Conservation (phyloP, 2,329 filamentous ascomycete genomes). For the Chaetomium strumarium region DNA sequence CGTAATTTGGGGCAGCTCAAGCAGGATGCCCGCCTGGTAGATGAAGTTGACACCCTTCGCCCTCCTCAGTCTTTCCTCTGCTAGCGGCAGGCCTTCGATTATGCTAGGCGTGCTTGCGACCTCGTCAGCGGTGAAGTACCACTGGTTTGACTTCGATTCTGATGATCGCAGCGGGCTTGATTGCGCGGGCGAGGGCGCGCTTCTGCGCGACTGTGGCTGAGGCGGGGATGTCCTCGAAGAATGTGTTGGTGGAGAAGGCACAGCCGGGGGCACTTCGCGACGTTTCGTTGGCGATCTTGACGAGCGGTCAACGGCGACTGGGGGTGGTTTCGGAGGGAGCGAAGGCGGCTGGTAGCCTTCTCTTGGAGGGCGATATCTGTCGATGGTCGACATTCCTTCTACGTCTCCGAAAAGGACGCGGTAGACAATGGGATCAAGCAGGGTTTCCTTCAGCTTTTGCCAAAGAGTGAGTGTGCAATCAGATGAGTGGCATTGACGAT, state of each 20-base stretch:
- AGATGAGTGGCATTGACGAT: conserved; percentile 4
- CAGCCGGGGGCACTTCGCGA: conserved; percentile 55
- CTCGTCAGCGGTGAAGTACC: conserved; percentile 84
- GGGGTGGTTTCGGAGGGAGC: conserved; percentile 33
- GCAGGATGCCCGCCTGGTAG: conserved; percentile 83
- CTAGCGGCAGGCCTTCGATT: conserved; percentile 68
- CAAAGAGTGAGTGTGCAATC: not conserved
- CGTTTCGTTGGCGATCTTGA: conserved; percentile 47
- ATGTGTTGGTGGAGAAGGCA: conserved; percentile 54
- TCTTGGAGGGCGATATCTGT: conserved; percentile 11
- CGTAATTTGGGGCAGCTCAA: conserved; percentile 87
- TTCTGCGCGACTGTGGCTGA: conserved; percentile 39
- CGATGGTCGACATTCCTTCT: conserved; percentile 12
- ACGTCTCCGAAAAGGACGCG: not conserved
- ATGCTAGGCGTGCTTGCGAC: conserved; percentile 77
- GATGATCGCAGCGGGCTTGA: conserved; percentile 35
- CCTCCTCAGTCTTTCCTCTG: conserved; percentile 72
- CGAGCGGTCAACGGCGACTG: conserved; percentile 34
- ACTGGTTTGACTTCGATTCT: conserved; percentile 54
- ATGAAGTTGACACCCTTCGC: conserved; percentile 97
- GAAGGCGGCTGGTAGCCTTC: conserved; percentile 44
- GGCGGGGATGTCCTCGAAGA: conserved; percentile 52
- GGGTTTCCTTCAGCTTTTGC: not conserved
- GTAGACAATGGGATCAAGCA: not conserved
- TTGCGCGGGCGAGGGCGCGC: conserved; percentile 39